Base-by-base conservation (phyloP, 208 protist genomes). In the Acanthamoeba healyi region DNA sequence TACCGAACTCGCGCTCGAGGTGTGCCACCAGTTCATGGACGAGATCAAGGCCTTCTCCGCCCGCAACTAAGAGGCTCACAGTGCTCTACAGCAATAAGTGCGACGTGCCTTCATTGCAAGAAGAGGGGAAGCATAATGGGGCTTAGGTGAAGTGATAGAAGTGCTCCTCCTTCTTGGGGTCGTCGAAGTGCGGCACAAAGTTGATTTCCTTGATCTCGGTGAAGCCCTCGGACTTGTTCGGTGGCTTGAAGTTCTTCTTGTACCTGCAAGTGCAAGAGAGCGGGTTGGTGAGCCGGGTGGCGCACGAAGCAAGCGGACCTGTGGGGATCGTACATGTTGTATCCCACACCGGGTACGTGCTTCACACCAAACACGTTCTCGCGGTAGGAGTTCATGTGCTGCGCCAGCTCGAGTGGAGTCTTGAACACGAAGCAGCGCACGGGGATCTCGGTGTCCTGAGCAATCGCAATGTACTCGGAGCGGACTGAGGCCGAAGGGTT, bases 1-100 rank as follows among this genome's bases (percentile, higher is more conserved):
- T 1, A 51, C 17, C 9, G 95, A 9, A 1, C 32, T 79, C 14
- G 74, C 82, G 12, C 40, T 89, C 0, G 74, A 94, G 61, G 32
- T 81, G 44, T 94, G 91, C 92, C 72, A 82, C 51, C 90, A 91
- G 38, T 95, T 95, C 92, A 84, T 95, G 86, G 61, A 93, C 42
- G 90, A 95, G 46, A 93, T 95, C 82, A 63, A 70, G 54, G 82
- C 54, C 36, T 51, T 70, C 82, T 63, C 82, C n/a, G 77, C 77
- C 34, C 65, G 54, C 84, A 91, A 74, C n/a, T 74, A 22, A 51
- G 12, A 3, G 22, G 10, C 9, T 26, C 15, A 5, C 36, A 7
- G 10, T 51, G n/a, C 38, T 51, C 44, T n/a, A n/a, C n/a, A n/a
- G n/a, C n/a, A n/a, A n/a, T n/a, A n/a, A n/a, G n/a, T n/a, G n/a